Evolutionary conservation across 495 filamentous ascomycete genomes (phyloP), one percentile per base, ranked within the genome.

Genomic region (Cercophora newfieldiana): DNA sequence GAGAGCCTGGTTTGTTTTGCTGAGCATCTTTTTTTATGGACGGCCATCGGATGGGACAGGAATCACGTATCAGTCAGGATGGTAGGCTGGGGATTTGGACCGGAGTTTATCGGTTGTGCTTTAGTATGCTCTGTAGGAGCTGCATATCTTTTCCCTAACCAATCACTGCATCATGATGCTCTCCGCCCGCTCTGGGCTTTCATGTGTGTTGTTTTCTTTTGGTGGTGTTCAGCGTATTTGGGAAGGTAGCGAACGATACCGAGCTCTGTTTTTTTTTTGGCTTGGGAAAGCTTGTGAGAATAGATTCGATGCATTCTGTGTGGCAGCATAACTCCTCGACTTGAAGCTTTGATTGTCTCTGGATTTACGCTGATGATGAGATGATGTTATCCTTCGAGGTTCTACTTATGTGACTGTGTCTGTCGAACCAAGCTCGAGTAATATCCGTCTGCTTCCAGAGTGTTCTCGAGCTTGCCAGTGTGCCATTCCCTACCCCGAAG

Each of bases 41-140:
- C 25, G 53, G 33, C 2, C 28, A 56, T 26, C 19, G 53, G 56
- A 59, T 21, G 63, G 67, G 19, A 60, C 26, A 64, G 16, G 57
- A 55, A 61, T 56, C 30, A 12, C 7, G 59, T 21, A 54, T 54
- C 37, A 33, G 57, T 37, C 24, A 25, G 59, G 59, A 51, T 48
- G 59, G 24, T 28, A 49, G 14, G 37, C 18, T 29, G 37, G 59
- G 24, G 48, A 61, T 61, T n/a, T 48, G 59, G 59, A 30, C 37
- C 21, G 59, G 59, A 61, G 59, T 61, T 61, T 51, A 29, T 61
- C 37, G 59, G 24, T 10, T 37, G 24, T 48, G 54, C 54, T 30
- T n/a, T n/a, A 19, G 26, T 57, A 8, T 57, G 25, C 21, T 28
- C 18, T 18, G 54, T 28, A 14, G 19, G 54, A 25, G 16, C 54